Base-by-base conservation (phyloP, 1,284 basidiomycete genomes). In the Ceratobasidium sp. region DNA sequence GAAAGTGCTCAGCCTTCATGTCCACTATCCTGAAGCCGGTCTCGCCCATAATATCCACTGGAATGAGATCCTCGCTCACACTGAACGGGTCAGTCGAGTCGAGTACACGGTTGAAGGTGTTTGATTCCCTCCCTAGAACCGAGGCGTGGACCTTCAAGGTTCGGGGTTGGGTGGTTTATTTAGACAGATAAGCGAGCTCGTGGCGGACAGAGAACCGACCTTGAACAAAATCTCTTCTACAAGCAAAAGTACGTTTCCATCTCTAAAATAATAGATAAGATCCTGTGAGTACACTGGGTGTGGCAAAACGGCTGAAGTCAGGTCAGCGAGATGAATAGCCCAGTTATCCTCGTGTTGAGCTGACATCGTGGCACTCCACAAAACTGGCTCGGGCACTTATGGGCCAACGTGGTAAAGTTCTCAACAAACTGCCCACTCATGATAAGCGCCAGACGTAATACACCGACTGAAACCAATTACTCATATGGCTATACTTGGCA, bases 211-310 rank as follows among this genome's bases (percentile, higher is more conserved):
- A 41, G 44, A 30, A 50, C 50, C 33, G 25, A 66, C 62, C 52
- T 66, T 66, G 52, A 66, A 66, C 27, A 66, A 13, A 13, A 14
- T 41, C 8, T 6, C 19, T 33, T 54, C 62, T 16, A 66, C 52
- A 4, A 54, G 50, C n/a, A 66, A 25, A 8, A 66, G 21, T 23
- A 56, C 2, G 29, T 46, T 42, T 8, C 62, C 62, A 56, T 66
- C 62, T n/a, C 33, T 13, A 27, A 66, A 66, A 36, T 66, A 47
- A 46, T 56, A 66, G 13, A 1, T 16, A 21, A 23, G 25, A 23
- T 66, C 52, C 11, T 41, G 36, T 41, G 41, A 19, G 25, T 23
- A 50, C 6, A 7, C 6, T 27, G 23, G 47, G 14, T 50, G 47
- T 6, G 47, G 6, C 21, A 27, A 27, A 25, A 14, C 30, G 21